Conservation (phyloP, 495 filamentous ascomycete species). For the Aspergillus ostianus region DNA sequence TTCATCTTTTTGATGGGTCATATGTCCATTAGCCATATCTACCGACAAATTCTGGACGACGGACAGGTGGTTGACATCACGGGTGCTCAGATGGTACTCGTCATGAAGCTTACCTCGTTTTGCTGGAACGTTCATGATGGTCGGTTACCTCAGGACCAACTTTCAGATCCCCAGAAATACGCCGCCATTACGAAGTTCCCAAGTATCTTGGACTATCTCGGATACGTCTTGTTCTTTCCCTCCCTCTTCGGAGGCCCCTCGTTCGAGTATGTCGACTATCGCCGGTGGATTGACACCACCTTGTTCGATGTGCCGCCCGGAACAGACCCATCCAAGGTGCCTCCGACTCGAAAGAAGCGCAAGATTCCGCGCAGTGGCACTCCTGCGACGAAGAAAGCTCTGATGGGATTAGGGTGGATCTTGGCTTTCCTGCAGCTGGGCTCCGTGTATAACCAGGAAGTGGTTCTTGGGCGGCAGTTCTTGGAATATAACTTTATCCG, state of each 20-base stretch:
- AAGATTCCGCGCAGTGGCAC: conserved; percentile 90
- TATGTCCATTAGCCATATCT: conserved; percentile 86
- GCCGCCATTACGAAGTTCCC: conserved; percentile 74
- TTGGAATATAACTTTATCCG: conserved; percentile 64
- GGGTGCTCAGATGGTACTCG: conserved; percentile 94
- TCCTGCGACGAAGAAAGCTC: conserved; percentile 77
- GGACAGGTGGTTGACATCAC: conserved; percentile 79
- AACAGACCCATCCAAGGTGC: conserved; percentile 74
- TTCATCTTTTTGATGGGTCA: conserved; percentile 96
- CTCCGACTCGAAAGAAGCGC: conserved; percentile 85
- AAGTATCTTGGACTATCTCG: conserved; percentile 71
- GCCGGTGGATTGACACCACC: conserved; percentile 84
- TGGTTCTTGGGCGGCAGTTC: conserved; percentile 60
- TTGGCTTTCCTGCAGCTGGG: conserved; percentile 72
- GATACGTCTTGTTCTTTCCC: conserved; percentile 94
- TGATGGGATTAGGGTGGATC: conserved; percentile 74
- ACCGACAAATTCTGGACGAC: conserved; percentile 67
- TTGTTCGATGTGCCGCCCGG: conserved; percentile 87
- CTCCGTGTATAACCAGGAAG: conserved; percentile 58
- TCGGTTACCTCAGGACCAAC: conserved; percentile 67
- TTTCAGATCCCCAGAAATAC: conserved; percentile 84
- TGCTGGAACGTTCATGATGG: conserved; percentile 98
- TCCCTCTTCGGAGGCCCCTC: conserved; percentile 82
- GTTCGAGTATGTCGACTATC: conserved; percentile 92
- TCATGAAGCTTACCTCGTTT: conserved; percentile 97